A percentile compares a stretch with the other conserved stretches of the same genome.
phyloP scores from a whole-genome alignment of 208 protist species.

The Leishmania martiniquensis region DNA sequence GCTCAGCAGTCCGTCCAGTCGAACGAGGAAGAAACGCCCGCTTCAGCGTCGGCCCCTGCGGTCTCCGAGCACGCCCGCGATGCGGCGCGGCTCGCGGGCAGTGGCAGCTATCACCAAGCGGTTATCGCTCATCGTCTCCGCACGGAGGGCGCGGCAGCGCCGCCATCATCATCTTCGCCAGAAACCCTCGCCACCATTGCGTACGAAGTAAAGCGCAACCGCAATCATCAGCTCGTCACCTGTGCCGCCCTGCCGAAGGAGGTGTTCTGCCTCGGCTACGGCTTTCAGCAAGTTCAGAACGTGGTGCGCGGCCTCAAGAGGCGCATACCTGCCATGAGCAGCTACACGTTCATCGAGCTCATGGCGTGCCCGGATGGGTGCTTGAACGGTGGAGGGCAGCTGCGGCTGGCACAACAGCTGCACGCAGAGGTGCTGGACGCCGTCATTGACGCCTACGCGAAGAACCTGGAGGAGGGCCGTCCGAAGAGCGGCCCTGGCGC shows the following conservation, averaged over 20 bases:
- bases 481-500: not conserved
- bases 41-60: not conserved
- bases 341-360: slow-evolving; percentile 96
- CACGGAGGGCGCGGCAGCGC: not conserved
- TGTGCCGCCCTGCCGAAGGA: slow-evolving; percentile 38
- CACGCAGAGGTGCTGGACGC: slow-evolving; percentile 21
- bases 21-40: not conserved
- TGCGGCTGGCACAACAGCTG: slow-evolving; percentile 27
- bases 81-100: slow-evolving; percentile 55
- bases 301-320: slow-evolving; percentile 94
- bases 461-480: not conserved
- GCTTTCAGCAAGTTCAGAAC: slow-evolving; percentile 99
- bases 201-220: slow-evolving; percentile 71
- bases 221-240: slow-evolving; percentile 68
- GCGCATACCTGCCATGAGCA: slow-evolving; percentile 40
- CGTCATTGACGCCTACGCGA: slow-evolving; percentile 22
- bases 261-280: slow-evolving; percentile 92
- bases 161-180: not conserved
- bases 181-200: slow-evolving; percentile 20
- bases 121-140: slow-evolving; percentile 34
- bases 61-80: slow-evolving; percentile 4
- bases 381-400: slow-evolving; percentile 98
- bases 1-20: not conserved
- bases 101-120: slow-evolving; percentile 66
- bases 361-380: slow-evolving; percentile 98